Percentiles rank a stretch among this genome's conserved stretches.
Evolutionary conservation across 106 monocot species (phyloP).

Genomic region (Allium cepa): DNA sequence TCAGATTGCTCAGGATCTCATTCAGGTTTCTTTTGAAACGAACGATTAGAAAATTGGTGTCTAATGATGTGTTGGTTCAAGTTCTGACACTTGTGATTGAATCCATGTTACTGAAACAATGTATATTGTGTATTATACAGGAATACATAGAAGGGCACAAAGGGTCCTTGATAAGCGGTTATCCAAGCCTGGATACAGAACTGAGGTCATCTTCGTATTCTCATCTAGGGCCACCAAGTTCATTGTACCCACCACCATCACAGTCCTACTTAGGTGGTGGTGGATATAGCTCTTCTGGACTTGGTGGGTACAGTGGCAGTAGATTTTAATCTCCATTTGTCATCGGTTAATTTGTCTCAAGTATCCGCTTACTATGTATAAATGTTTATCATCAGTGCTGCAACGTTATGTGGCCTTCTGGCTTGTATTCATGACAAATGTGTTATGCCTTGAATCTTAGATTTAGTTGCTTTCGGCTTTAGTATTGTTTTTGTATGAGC

Average conservation of each 20-base stretch:
- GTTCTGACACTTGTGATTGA: background rate
- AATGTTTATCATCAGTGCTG: too few species aligned
- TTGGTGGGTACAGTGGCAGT: slow-evolving; percentile 24
- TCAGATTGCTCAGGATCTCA: slow-evolving; percentile 42
- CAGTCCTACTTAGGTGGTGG: slow-evolving; percentile 14
- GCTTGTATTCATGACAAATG: too few species aligned
- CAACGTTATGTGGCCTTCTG: too few species aligned
- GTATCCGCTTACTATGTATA: too few species aligned
- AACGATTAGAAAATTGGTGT: background rate
- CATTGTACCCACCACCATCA: slow-evolving; percentile 30
- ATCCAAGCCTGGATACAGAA: slow-evolving; percentile 31
- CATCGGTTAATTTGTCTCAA: too few species aligned
- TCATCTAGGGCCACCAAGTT: slow-evolving; percentile 13
- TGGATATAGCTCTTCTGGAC: slow-evolving; percentile 32
- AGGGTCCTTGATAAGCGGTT: slow-evolving; percentile 26
- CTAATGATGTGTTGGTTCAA: background rate
- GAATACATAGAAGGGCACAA: slow-evolving; percentile 35
- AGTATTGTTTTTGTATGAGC: too few species aligned
- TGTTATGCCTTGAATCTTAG: too few species aligned
- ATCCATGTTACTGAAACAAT: background rate
- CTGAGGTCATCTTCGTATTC: slow-evolving; percentile 41
- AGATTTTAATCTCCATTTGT: slow-evolving; percentile 1
- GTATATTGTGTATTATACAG: slow-evolving; percentile 10
- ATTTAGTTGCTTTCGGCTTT: too few species aligned
- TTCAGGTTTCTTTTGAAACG: slow-evolving; percentile 22